A percentile compares a stretch with the other conserved stretches of the same genome.
These are phyloP conservation scores for Trichophyton simii DNA, from an alignment of 2,329 filamentous ascomycete genomes.

Conservation along the genomic window DNA sequence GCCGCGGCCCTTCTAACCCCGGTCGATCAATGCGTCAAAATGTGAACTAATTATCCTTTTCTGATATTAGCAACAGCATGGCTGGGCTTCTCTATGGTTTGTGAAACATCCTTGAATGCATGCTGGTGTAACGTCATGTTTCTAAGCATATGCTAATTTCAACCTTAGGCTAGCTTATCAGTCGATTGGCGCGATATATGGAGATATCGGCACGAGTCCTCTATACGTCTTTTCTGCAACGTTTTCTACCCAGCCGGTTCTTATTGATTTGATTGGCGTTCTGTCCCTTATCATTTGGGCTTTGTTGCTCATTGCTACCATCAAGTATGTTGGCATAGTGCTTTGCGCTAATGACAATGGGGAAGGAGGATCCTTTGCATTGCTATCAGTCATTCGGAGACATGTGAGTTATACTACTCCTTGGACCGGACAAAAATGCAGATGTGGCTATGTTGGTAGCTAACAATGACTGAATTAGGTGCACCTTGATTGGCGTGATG, in stretches of 20 bases:
- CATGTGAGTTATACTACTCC: conserved; percentile 27
- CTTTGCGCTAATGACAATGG: conserved; percentile 45
- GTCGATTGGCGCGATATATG: conserved; percentile 46
- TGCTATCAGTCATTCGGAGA: conserved; percentile 41
- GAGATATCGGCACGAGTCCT: conserved; percentile 47
- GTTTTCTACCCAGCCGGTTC: conserved; percentile 34
- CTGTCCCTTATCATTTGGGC: conserved; percentile 46
- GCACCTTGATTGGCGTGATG: conserved; percentile 41
- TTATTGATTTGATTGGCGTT: conserved; percentile 40
- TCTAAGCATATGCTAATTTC: not conserved
- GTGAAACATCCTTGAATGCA: not conserved
- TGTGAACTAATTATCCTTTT: not conserved
- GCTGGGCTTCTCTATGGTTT: conserved; percentile 13
- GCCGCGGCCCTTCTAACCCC: not conserved
- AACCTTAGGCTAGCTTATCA: conserved; percentile 39
- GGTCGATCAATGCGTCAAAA: not conserved
- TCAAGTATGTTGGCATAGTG: conserved; percentile 46
- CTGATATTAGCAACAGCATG: conserved; percentile 9
- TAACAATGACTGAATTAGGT: conserved; percentile 21
- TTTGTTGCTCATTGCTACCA: conserved; percentile 43
- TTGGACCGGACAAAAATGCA: not conserved
- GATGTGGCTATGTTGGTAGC: not conserved
- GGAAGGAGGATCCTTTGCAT: conserved; percentile 45
- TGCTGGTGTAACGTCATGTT: not conserved
- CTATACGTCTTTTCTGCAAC: conserved; percentile 47